Evolutionary conservation across 176 grass and related monocot genomes (phyloP).

Genomic region (Eragrostis curvula): DNA sequence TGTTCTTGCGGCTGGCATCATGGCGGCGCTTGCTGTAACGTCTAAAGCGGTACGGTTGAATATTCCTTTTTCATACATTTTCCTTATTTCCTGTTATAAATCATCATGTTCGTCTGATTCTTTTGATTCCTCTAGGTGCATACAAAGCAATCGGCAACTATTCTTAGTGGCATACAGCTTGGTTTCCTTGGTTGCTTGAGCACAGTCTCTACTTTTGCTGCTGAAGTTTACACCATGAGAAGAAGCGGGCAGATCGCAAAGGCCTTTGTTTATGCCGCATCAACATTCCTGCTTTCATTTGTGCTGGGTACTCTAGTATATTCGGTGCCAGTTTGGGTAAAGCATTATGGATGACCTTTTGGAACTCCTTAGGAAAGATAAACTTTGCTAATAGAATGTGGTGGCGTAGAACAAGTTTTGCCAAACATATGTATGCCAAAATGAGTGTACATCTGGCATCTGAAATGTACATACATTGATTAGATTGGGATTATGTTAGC

Average conservation of each 20-base stretch:
- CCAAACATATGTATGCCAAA: background rate
- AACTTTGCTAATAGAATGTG: background rate
- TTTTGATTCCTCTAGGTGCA: slow-evolving; percentile 58
- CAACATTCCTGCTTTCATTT: slow-evolving; percentile 76
- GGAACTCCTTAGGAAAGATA: background rate
- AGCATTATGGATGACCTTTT: slow-evolving; percentile 38
- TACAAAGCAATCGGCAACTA: slow-evolving; percentile 49
- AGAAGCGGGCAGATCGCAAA: slow-evolving; percentile 71
- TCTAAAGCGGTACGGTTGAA: slow-evolving; percentile 67
- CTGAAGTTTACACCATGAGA: slow-evolving; percentile 91
- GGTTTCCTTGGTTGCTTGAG: slow-evolving; percentile 93
- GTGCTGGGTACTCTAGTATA: slow-evolving; percentile 78
- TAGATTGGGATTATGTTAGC: background rate
- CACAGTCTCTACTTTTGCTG: slow-evolving; percentile 93
- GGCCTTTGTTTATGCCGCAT: slow-evolving; percentile 67
- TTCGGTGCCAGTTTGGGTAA: slow-evolving; percentile 79
- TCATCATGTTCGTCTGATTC: background rate
- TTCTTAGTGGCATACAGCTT: slow-evolving; percentile 76
- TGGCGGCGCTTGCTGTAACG: slow-evolving; percentile 68
- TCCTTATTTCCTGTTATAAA: background rate
- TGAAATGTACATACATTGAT: background rate
- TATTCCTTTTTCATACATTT: slow-evolving; percentile 11
- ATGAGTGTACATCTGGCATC: background rate
- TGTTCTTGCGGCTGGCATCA: slow-evolving; percentile 78
- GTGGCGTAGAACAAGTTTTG: background rate